phyloP scores from a whole-genome alignment of 192 early-diverging fungal genomes.

The Entrophospora sp. region DNA sequence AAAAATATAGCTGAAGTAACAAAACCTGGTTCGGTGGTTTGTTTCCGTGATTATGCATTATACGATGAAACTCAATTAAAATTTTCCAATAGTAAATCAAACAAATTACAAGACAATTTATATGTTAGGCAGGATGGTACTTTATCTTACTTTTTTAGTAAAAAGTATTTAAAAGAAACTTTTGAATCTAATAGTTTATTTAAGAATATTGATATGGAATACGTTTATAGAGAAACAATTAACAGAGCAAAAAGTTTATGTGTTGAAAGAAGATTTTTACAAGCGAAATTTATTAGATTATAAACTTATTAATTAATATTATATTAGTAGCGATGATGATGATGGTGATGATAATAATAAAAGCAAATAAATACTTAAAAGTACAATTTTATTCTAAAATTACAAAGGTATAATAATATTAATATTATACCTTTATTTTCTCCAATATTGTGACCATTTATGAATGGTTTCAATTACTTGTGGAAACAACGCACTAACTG shows the following conservation, averaged over 20 bases:
- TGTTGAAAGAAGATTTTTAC: conserved; percentile 64
- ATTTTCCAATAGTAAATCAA: conserved; percentile 66
- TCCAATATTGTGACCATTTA: conserved; percentile 86
- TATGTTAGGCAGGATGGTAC: conserved; percentile 98
- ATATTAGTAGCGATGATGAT: too few species aligned
- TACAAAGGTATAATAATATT: too few species aligned
- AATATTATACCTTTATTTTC: conserved; percentile 27
- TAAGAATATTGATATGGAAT: conserved; percentile 46
- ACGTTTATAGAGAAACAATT: conserved; percentile 59
- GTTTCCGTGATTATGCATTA: conserved; percentile 94
- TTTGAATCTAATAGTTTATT: conserved; percentile 59
- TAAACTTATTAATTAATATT: too few species aligned
- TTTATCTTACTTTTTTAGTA: conserved; percentile 84
- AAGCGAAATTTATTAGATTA: conserved; percentile 64
- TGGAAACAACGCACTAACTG: conserved; percentile 90
- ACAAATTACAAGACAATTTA: conserved; percentile 84
- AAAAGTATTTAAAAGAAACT: conserved; percentile 43
- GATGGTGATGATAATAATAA: too few species aligned
- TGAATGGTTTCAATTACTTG: conserved; percentile 98
- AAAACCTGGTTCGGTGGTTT: conserved; percentile 79
- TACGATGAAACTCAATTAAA: conserved; percentile 96
- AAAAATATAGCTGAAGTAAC: conserved; percentile 66
- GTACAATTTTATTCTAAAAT: too few species aligned
- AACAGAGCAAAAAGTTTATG: conserved; percentile 58
- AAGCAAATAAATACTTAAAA: too few species aligned